Conservation (phyloP, 331 rosid genomes). For the Cydonia oblonga region DNA sequence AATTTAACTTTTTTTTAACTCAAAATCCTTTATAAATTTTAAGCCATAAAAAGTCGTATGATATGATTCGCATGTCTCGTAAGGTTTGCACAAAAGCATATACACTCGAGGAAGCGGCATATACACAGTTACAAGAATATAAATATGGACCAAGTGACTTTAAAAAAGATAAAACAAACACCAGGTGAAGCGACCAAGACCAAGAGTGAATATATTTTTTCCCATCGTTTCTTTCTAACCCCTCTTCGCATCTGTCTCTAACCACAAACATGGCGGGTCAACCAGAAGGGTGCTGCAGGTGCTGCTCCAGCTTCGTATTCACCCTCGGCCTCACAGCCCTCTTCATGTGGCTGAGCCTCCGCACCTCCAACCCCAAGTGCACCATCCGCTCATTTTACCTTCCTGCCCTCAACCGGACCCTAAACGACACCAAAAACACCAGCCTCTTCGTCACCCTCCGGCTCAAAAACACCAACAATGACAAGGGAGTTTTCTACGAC, state of each 20-base stretch:
- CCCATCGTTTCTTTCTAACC: background rate
- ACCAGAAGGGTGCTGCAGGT: slow-evolving; percentile 27
- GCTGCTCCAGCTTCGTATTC: slow-evolving; percentile 40
- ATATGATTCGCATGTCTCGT: no score
- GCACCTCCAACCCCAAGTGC: slow-evolving; percentile 32
- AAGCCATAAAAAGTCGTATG: no score
- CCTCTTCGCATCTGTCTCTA: background rate
- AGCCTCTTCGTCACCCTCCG: slow-evolving; percentile 10
- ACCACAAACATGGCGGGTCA: slow-evolving; percentile 7
- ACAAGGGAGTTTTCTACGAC: slow-evolving; percentile 51
- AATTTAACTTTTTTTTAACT: no score
- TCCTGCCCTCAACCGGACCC: slow-evolving; percentile 47
- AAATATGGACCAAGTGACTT: no score
- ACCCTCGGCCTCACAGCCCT: slow-evolving; percentile 47
- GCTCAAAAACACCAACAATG: slow-evolving; percentile 43
- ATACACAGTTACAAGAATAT: no score
- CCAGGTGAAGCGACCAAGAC: no score
- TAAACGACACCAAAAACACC: slow-evolving; percentile 16
- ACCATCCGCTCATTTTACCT: slow-evolving; percentile 27
- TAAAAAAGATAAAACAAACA: background rate
- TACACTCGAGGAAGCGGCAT: no score
- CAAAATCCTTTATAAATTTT: no score
- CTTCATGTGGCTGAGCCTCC: slow-evolving; percentile 57
- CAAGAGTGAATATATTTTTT: background rate
- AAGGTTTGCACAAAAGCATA: no score